Conservation (phyloP, 2,329 filamentous ascomycete species). For the Trichophyton rubrum region DNA sequence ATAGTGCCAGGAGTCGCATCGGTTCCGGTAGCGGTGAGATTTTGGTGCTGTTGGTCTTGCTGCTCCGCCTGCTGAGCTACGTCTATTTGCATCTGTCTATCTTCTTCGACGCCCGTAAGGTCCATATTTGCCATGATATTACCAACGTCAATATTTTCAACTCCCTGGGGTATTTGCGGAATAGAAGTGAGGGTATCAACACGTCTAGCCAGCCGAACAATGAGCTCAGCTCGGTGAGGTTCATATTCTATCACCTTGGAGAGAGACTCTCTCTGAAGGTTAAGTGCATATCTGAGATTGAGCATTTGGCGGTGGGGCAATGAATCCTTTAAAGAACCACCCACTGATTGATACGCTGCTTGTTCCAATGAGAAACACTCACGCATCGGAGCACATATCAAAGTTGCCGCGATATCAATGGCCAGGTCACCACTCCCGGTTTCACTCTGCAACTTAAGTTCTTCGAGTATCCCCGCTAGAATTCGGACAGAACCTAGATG, state of each 20-base stretch:
- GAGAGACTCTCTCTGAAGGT: constrained; percentile 27
- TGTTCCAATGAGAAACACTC: constrained; percentile 31
- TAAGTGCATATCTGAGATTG: constrained; percentile 32
- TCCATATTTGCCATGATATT: constrained; percentile 34
- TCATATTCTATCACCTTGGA: constrained; percentile 32
- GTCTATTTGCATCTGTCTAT: constrained; percentile 6
- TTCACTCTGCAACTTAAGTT: constrained; percentile 32
- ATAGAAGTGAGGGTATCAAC: constrained; percentile 30
- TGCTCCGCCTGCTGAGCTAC: constrained; percentile 3
- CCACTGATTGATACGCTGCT: constrained; percentile 23
- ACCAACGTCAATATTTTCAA: constrained; percentile 30
- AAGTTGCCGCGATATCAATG: constrained; percentile 33
- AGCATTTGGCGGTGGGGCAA: constrained; percentile 23
- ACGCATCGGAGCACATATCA: constrained; percentile 31
- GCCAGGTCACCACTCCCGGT: constrained; percentile 30
- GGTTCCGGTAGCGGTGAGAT: constrained; percentile 3
- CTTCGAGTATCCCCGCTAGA: constrained; percentile 28
- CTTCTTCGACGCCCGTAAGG: constrained; percentile 17
- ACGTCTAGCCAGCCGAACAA: constrained; percentile 35
- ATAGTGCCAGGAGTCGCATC: constrained; percentile 24
- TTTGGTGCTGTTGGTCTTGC: not conserved
- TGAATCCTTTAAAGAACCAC: constrained; percentile 22
- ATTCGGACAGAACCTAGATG: constrained; percentile 31
- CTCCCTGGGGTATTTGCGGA: constrained; percentile 20
- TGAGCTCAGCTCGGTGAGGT: constrained; percentile 31